Percentiles rank a stretch among this genome's conserved stretches.
These are phyloP conservation scores for Globisporangium spinosum DNA, from an alignment of 352 stramenopile species.

Conservation along the genomic window DNA sequence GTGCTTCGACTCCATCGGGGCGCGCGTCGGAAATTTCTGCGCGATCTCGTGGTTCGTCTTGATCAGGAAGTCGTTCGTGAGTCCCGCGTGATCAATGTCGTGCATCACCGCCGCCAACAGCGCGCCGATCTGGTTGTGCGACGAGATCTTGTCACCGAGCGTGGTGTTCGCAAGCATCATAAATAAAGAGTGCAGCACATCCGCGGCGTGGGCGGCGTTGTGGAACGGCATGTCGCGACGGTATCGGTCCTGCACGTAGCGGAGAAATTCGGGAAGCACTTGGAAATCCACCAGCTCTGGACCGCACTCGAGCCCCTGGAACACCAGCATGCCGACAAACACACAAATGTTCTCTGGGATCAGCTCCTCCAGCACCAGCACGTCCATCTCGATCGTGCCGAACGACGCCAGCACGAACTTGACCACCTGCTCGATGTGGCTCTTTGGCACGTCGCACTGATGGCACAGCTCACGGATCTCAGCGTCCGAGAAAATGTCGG, in stretches of 20 bases:
- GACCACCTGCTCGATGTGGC: constrained; percentile 46
- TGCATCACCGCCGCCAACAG: constrained; percentile 79
- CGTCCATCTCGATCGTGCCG: constrained; percentile 61
- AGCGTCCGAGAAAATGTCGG: constrained; percentile 42
- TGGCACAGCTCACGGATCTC: constrained; percentile 53
- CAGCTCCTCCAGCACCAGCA: constrained; percentile 67
- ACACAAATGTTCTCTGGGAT: constrained; percentile 59
- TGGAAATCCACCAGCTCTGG: constrained; percentile 54
- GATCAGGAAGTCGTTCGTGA: constrained; percentile 79
- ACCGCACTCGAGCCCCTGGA: constrained; percentile 51
- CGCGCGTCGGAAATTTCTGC: constrained; percentile 45
- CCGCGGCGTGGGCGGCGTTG: constrained; percentile 74
- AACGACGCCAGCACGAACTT: constrained; percentile 49
- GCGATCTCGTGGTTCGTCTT: constrained; percentile 72
- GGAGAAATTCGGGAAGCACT: constrained; percentile 46
- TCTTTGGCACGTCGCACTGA: constrained; percentile 37
- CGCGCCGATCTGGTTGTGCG: constrained; percentile 67
- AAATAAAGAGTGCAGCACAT: constrained; percentile 80
- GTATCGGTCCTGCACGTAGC: constrained; percentile 63
- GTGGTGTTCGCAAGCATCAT: constrained; percentile 58
- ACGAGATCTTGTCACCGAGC: constrained; percentile 44
- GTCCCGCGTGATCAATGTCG: constrained; percentile 72
- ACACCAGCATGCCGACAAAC: constrained; percentile 72
- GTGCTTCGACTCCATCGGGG: constrained; percentile 82
- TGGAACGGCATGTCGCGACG: constrained; percentile 70